phyloP scores from a whole-genome alignment of 163 green algal species.

The Scenedesmus sp. region DNA sequence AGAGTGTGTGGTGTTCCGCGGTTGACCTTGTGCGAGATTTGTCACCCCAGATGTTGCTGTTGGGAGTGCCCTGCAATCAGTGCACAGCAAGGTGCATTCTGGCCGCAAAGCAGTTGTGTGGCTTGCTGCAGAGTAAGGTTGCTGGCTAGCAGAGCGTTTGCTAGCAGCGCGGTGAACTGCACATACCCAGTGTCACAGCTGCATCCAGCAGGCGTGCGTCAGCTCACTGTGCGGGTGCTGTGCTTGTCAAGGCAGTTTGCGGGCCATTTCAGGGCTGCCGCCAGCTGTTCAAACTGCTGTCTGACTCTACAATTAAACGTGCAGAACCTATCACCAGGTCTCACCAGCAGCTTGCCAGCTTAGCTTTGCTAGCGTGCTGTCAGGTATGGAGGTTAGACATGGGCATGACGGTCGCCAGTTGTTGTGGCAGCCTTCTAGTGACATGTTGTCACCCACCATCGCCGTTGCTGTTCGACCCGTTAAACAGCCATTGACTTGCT shows the following conservation, averaged over 20 bases:
- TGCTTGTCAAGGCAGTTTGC: background rate
- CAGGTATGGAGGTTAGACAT: background rate
- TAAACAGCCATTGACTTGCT: no score
- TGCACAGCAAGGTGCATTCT: background rate
- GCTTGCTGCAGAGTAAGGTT: background rate
- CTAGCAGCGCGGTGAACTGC: background rate
- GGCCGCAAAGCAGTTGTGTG: no score
- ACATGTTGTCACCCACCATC: no score
- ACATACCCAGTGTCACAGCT: background rate
- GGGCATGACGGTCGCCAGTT: background rate
- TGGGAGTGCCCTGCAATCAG: background rate
- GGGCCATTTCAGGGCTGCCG: background rate
- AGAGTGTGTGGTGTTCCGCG: background rate
- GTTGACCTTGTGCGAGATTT: no score
- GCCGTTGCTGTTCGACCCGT: no score
- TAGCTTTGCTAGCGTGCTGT: background rate
- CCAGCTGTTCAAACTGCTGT: background rate
- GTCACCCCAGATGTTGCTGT: no score
- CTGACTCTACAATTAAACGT: background rate
- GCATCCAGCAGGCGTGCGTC: background rate
- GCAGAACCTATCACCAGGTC: background rate
- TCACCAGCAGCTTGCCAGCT: background rate
- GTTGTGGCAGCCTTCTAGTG: no score
- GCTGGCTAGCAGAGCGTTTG: background rate
- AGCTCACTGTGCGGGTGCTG: background rate